Evolutionary conservation across 345 rosid genomes (phyloP), one percentile per base, ranked within the genome.

Genomic region (Capsella bursapastoris): DNA sequence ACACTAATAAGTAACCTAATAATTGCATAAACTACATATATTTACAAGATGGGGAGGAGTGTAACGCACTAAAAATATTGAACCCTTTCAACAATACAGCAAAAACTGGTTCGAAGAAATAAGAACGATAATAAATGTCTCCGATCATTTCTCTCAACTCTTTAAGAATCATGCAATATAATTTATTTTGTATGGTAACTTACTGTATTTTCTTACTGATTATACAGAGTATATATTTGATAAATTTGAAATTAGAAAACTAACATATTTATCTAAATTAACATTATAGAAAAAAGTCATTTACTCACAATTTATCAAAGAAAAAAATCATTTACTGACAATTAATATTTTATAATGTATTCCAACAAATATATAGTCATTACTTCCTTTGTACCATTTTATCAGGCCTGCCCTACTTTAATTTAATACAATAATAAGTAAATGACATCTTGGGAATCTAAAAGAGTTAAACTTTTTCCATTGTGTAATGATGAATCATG

Each of bases 391-490:
- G 47, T 43, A 43, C 47, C 47, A n/a, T 43, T 40, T 40, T 9
- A 11, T 38, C 41, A 38, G 41, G 41, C 41, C 11, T 8, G 41
- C 41, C 49, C 50, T 67, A n/a, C 51, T 28, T 27, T 27, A 15
- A 22, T 22, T 22, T 43, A 68, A n/a, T 28, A 38, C 15, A 53
- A 55, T 22, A 53, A 8, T 0, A 41, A 8, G 31, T 14, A 47
- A 47, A 58, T 1, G 47, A 18, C 1, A 34, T 25, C 66, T 70
- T 14, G 66, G 66, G 66, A 70, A 58, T 58, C 27, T 41, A 37
- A 70, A 70, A 45, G 55, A 45, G 47, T 43, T 44, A 13, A 22
- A 14, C 48, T 44, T 44, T 44, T 44, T 44, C 16, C 16, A 14
- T 13, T 13, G 48, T 43, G 48, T 41, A 12, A 12, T 37, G 10